phyloP scores from a whole-genome alignment of 768 basidiomycete genomes.

The Panellus pusillus region DNA sequence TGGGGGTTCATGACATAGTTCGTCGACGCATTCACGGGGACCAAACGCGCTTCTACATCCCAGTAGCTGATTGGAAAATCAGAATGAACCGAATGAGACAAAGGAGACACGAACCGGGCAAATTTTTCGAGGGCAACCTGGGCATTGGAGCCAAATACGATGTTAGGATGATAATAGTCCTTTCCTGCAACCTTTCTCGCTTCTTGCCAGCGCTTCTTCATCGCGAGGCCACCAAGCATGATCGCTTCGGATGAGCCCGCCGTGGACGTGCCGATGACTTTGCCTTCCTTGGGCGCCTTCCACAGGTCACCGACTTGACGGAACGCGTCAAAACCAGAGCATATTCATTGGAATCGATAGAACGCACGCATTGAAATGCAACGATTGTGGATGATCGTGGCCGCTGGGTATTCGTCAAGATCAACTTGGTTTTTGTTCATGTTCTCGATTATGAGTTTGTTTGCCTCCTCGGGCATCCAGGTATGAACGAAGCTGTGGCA shows the following conservation, averaged over 20 bases:
- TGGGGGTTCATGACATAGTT: conserved; percentile 56
- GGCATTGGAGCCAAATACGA: conserved; percentile 60
- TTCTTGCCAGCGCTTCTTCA: conserved; percentile 69
- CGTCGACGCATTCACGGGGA: conserved; percentile 44
- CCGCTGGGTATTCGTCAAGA: conserved; percentile 66
- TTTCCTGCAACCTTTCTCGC: conserved; percentile 55
- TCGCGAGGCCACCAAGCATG: conserved; percentile 68
- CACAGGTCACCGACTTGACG: conserved; percentile 54
- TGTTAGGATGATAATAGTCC: conserved; percentile 54
- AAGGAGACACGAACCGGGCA: conserved; percentile 39
- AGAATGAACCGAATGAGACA: background rate
- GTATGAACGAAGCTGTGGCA: conserved; percentile 48
- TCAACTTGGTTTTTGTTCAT: conserved; percentile 66
- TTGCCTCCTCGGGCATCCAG: conserved; percentile 56
- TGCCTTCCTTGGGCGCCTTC: conserved; percentile 57
- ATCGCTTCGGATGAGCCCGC: conserved; percentile 69
- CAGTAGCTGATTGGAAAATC: conserved; percentile 39
- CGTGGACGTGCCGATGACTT: conserved; percentile 63
- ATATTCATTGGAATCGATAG: background rate
- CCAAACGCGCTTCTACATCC: conserved; percentile 60
- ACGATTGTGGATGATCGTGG: conserved; percentile 51
- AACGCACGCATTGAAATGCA: conserved; percentile 53
- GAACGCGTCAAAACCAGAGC: conserved; percentile 6
- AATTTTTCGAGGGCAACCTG: conserved; percentile 69
- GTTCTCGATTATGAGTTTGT: conserved; percentile 62